These are phyloP conservation scores for Boletus huronensis DNA, from an alignment of 768 basidiomycete genomes.

Conservation along the genomic window DNA sequence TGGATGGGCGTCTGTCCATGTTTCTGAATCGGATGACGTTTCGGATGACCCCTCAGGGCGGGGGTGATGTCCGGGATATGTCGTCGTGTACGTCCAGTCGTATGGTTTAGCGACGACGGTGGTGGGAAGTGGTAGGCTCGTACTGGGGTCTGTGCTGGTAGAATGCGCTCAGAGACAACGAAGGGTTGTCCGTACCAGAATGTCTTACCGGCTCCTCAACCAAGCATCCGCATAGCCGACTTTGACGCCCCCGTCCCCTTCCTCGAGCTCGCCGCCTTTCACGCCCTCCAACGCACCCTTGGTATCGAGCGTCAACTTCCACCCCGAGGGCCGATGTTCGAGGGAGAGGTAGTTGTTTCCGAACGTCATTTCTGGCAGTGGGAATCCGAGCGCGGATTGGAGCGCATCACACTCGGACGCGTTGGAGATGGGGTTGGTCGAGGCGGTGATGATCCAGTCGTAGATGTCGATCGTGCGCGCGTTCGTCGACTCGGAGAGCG, in stretches of 20 bases:
- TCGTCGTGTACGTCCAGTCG: slow-evolving; percentile 98
- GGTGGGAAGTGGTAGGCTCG: slow-evolving; percentile 61
- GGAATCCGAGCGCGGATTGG: slow-evolving; percentile 63
- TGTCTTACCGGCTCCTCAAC: slow-evolving; percentile 74
- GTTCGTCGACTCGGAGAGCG: slow-evolving; percentile 64
- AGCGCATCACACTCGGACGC: slow-evolving; percentile 70
- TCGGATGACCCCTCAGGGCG: slow-evolving; percentile 13
- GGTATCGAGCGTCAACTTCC: slow-evolving; percentile 64
- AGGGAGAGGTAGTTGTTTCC: slow-evolving; percentile 76
- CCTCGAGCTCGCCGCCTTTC: slow-evolving; percentile 67
- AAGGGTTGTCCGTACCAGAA: no score
- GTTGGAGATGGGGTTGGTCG: slow-evolving; percentile 77
- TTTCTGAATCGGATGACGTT: slow-evolving; percentile 18
- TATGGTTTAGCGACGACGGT: slow-evolving; percentile 81
- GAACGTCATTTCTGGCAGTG: slow-evolving; percentile 96
- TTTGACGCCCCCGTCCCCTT: slow-evolving; percentile 88
- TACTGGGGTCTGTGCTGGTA: slow-evolving; percentile 62
- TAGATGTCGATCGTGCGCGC: slow-evolving; percentile 64
- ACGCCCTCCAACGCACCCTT: slow-evolving; percentile 67
- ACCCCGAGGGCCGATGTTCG: slow-evolving; percentile 59
- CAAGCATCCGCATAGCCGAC: slow-evolving; percentile 95
- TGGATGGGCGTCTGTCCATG: slow-evolving; percentile 56
- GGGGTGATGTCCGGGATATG: slow-evolving; percentile 62
- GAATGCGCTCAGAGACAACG: slow-evolving; percentile 25
- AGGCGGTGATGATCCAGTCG: slow-evolving; percentile 67